Evolutionary conservation across 1,284 basidiomycete species (phyloP).

Genomic region (Trichosporon inkin): DNA sequence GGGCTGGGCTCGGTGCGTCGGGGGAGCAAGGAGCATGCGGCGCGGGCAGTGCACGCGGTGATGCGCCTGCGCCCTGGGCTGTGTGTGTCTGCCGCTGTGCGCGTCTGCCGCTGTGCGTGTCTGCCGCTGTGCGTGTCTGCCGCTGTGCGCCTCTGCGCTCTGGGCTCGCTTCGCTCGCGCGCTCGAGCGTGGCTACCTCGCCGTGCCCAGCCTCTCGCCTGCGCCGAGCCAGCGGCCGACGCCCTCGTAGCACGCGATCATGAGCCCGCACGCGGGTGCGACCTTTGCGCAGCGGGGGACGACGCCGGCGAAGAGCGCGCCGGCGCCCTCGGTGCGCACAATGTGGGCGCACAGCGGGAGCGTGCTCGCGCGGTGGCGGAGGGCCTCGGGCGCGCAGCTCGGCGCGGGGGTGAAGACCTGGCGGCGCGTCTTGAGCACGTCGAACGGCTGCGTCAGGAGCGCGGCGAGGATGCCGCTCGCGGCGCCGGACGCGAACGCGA

Average conservation of each 20-base stretch:
- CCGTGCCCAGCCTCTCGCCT: slow-evolving; percentile 7
- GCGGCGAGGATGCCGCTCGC: slow-evolving; percentile 61
- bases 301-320: slow-evolving; percentile 78
- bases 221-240: slow-evolving; percentile 49
- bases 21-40: too few species aligned
- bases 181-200: slow-evolving; percentile 4
- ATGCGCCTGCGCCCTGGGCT: too few species aligned
- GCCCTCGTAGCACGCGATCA: slow-evolving; percentile 87
- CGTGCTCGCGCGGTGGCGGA: slow-evolving; percentile 50
- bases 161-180: neutral
- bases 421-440: slow-evolving; percentile 89
- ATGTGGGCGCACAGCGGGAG: slow-evolving; percentile 66
- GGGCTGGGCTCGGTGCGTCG: too few species aligned
- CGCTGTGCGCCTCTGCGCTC: too few species aligned
- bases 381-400: slow-evolving; percentile 50
- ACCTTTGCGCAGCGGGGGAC: slow-evolving; percentile 89
- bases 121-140: neutral
- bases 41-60: too few species aligned
- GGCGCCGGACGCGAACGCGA: slow-evolving; percentile 47
- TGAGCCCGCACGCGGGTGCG: slow-evolving; percentile 87
- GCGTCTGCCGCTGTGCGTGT: too few species aligned
- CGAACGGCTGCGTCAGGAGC: slow-evolving; percentile 88
- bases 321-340: slow-evolving; percentile 68
- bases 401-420: slow-evolving; percentile 67
- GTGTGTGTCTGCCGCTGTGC: too few species aligned